Evolutionary conservation across 2,329 filamentous ascomycete species (phyloP).

Genomic region (Alternaria panax): DNA sequence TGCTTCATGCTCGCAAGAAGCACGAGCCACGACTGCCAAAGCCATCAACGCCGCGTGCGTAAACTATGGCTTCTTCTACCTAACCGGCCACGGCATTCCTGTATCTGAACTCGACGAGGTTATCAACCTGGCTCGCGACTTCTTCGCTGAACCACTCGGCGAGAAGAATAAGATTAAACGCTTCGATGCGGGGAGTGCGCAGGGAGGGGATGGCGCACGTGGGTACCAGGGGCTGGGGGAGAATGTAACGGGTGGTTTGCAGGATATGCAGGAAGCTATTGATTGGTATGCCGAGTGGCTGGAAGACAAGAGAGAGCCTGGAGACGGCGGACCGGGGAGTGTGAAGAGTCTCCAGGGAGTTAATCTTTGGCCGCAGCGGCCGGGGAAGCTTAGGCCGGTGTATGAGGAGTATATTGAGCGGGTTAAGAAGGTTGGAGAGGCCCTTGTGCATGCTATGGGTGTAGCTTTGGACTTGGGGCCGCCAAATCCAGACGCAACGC

Average conservation of each 20-base stretch:
- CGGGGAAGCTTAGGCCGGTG: slow-evolving; percentile 33
- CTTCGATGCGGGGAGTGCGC: slow-evolving; percentile 39
- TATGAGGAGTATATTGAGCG: slow-evolving; percentile 45
- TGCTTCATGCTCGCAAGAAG: slow-evolving; percentile 18
- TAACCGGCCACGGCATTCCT: slow-evolving; percentile 53
- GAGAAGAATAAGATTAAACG: slow-evolving; percentile 48
- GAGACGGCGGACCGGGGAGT: slow-evolving; percentile 25
- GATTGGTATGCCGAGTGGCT: slow-evolving; percentile 51
- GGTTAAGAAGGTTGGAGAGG: slow-evolving; percentile 41
- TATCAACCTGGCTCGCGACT: slow-evolving; percentile 42
- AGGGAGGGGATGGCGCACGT: slow-evolving; percentile 48
- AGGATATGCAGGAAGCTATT: slow-evolving; percentile 52
- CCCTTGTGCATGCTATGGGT: slow-evolving; percentile 50
- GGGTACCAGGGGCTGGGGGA: slow-evolving; percentile 51
- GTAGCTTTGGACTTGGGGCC: slow-evolving; percentile 43
- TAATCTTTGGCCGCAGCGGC: slow-evolving; percentile 54
- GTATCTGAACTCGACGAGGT: slow-evolving; percentile 31
- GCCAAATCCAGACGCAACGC: not conserved
- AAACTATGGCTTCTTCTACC: slow-evolving; percentile 55
- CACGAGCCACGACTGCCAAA: slow-evolving; percentile 34
- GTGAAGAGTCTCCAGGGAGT: slow-evolving; percentile 49
- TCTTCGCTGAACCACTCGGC: slow-evolving; percentile 40
- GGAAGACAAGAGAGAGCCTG: slow-evolving; percentile 16
- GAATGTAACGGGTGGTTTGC: slow-evolving; percentile 45
- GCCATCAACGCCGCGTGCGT: slow-evolving; percentile 49